These are phyloP conservation scores for Xerocomellus chrysenteron DNA, from an alignment of 768 basidiomycete genomes.

Conservation along the genomic window DNA sequence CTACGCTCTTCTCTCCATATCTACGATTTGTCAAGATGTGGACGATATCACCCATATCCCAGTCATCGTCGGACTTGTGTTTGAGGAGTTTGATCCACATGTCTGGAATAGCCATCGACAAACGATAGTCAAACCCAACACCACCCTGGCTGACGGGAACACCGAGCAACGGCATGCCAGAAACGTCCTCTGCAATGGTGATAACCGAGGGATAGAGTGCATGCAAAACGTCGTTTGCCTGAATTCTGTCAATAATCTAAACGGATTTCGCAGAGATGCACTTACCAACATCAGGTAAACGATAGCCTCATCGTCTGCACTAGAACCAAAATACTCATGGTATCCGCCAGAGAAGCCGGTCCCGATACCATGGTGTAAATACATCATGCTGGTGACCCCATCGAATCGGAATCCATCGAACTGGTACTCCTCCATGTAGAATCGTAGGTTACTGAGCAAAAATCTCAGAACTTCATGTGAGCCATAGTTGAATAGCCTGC, in stretches of 20 bases:
- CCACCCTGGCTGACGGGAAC: constrained; percentile 78
- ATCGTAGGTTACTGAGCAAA: constrained; percentile 91
- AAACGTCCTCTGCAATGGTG: constrained; percentile 98
- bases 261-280: constrained; percentile 7
- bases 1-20: constrained; percentile 86
- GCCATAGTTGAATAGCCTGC: constrained; percentile 95
- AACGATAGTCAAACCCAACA: constrained; percentile 95
- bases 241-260: constrained; percentile 6
- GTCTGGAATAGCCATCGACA: constrained; percentile 98
- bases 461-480: constrained; percentile 93
- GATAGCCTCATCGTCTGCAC: constrained; percentile 84
- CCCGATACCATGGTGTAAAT: constrained; percentile 95
- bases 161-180: constrained; percentile 96
- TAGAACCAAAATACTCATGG: constrained; percentile 93
- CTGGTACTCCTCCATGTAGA: constrained; percentile 91
- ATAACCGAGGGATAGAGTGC: constrained; percentile 73
- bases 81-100: constrained; percentile 99
- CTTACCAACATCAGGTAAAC: constrained; percentile 96
- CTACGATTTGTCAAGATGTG: constrained; percentile 90
- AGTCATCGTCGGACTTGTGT: constrained; percentile 81
- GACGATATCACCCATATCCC: constrained; percentile 85
- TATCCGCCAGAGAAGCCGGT: constrained; percentile 97
- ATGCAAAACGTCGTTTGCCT: constrained; percentile 95
- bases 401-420: constrained; percentile 99
- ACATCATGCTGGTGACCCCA: constrained; percentile 99